Percentiles rank a stretch among this genome's conserved stretches.
Evolutionary conservation across 1,139 yeast genomes (phyloP).

Genomic region (Hemisphaericaspora lyxosophila): DNA sequence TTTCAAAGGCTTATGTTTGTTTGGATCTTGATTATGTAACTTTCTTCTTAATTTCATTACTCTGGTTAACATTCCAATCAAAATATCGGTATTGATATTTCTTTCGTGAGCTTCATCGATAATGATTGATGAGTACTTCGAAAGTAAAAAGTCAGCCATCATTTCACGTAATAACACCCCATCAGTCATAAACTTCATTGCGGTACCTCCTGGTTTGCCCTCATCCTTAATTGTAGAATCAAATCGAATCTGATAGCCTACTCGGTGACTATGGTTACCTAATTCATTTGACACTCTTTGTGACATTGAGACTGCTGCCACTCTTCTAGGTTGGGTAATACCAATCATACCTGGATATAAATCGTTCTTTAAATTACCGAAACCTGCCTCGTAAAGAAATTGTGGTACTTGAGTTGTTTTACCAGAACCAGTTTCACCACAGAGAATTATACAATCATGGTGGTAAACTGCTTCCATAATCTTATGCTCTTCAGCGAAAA

Average conservation of each 20-base stretch:
- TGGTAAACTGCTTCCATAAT: slow-evolving; percentile 96
- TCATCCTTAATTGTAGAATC: slow-evolving; percentile 69
- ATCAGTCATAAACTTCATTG: slow-evolving; percentile 95
- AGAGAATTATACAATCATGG: slow-evolving; percentile 84
- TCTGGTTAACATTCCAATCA: slow-evolving; percentile 91
- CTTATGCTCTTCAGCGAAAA: slow-evolving; percentile 83
- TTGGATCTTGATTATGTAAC: slow-evolving; percentile 48
- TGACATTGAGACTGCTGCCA: slow-evolving; percentile 98
- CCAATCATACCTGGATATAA: slow-evolving; percentile 88
- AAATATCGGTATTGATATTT: slow-evolving; percentile 90
- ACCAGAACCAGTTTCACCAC: slow-evolving; percentile 93
- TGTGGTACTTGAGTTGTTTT: slow-evolving; percentile 80
- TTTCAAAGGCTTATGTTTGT: slow-evolving; percentile 57
- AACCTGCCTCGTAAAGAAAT: slow-evolving; percentile 83
- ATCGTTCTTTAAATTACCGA: slow-evolving; percentile 62
- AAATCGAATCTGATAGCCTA: slow-evolving; percentile 90
- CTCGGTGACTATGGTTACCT: slow-evolving; percentile 74
- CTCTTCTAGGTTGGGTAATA: slow-evolving; percentile 95
- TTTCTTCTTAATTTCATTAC: slow-evolving; percentile 74
- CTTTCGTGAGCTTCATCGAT: slow-evolving; percentile 99
- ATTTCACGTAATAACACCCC: slow-evolving; percentile 93
- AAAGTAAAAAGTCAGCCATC: slow-evolving; percentile 79
- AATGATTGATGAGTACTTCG: slow-evolving; percentile 79
- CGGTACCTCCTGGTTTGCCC: slow-evolving; percentile 54
- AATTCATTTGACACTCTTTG: slow-evolving; percentile 80